Evolutionary conservation across 2,329 filamentous ascomycete genomes (phyloP), one percentile per base, ranked within the genome.

Genomic region (Zalaria sp.): DNA sequence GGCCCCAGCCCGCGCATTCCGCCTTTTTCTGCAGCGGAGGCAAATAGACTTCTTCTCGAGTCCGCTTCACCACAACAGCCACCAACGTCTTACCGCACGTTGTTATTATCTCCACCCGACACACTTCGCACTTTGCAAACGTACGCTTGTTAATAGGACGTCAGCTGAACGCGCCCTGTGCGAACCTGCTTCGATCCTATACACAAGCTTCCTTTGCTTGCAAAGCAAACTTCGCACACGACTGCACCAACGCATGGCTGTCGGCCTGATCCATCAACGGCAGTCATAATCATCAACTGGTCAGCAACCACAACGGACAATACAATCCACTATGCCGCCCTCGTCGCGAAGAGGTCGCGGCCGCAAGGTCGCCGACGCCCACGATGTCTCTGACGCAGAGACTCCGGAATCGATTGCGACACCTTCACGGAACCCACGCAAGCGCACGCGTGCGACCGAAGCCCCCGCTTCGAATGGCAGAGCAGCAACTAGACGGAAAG

Each of bases 331-430:
- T 25, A 45, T 45, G 46, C 44, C 44, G 27, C 46, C 46, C 27
- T 48, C 46, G 7, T 46, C 39, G 26, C 41, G 44, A 36, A 36
- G 46, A 39, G 39, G 38, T 25, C 43, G 43, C 34, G 43, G 38
- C 8, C 46, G 46, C 42, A 48, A 46, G 28, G 38, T 43, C 10
- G 42, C 41, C 35, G 38, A 35, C 10, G 41, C 44, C 32, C 50
- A 50, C 31, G 50, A 59, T 41, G 51, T 52, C 18, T 61, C 59
- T 27, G 66, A 69, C 48, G 51, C 50, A 27, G 58, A 60, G 34
- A 67, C 64, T 18, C 64, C 64, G 44, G 66, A 69, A 47, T 60
- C 64, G 27, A 64, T 67, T 51, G 57, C 63, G 47, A 70, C 67
- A 25, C 67, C 67, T 38, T 63, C 65, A 39, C 60, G 66, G 42